phyloP scores from a whole-genome alignment of 805 yeast genomes.

The Alloascoidea africana region DNA sequence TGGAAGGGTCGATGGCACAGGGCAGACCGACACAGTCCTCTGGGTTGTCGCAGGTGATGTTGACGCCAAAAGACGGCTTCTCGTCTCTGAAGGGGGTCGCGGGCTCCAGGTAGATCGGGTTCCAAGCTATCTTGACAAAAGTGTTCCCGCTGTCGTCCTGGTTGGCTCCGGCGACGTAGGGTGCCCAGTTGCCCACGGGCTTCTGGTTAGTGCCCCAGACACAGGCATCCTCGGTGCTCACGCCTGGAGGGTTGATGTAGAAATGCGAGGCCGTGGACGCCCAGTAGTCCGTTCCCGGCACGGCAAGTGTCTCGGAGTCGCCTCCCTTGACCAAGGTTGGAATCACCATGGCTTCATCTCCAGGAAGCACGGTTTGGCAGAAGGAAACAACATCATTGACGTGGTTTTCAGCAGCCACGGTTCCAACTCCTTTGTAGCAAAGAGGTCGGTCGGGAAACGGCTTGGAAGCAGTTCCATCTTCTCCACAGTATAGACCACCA shows the following conservation, averaged over 20 bases:
- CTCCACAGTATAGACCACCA: slow-evolving; percentile 74
- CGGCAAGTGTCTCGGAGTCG: slow-evolving; percentile 45
- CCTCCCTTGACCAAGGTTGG: slow-evolving; percentile 59
- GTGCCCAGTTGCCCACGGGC: slow-evolving; percentile 84
- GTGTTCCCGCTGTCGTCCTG: slow-evolving; percentile 57
- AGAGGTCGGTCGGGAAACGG: slow-evolving; percentile 35
- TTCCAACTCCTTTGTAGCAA: slow-evolving; percentile 71
- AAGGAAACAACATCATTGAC: slow-evolving; percentile 54
- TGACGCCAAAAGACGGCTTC: slow-evolving; percentile 55
- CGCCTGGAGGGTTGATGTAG: slow-evolving; percentile 76
- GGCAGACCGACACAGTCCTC: slow-evolving; percentile 57
- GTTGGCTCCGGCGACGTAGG: slow-evolving; percentile 88
- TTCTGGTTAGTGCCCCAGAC: slow-evolving; percentile 63
- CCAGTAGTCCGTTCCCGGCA: slow-evolving; percentile 76
- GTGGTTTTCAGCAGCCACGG: slow-evolving; percentile 45
- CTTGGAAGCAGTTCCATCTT: slow-evolving; percentile 49
- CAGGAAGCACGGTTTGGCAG: slow-evolving; percentile 89
- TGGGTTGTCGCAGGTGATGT: slow-evolving; percentile 57
- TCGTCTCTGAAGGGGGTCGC: slow-evolving; percentile 34
- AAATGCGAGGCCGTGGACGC: slow-evolving; percentile 79
- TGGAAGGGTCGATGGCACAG: slow-evolving; percentile 72
- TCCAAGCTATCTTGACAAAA: slow-evolving; percentile 80
- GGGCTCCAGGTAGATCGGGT: slow-evolving; percentile 64
- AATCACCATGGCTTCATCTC: slow-evolving; percentile 87
- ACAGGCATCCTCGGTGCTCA: slow-evolving; percentile 61